Base-by-base conservation (phyloP, 1,139 yeast species). In the Kodamaea sp. region DNA sequence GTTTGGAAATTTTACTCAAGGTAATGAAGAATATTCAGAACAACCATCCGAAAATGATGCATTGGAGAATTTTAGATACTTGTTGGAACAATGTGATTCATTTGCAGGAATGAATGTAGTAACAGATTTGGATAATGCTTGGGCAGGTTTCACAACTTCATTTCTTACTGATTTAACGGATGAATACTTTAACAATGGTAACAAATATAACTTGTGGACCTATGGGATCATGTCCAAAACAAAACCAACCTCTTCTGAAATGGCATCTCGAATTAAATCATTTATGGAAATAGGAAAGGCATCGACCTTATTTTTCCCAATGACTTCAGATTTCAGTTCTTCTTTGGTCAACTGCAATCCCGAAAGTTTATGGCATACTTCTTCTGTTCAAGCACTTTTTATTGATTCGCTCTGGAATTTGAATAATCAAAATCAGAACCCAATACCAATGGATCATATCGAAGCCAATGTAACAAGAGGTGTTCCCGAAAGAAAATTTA, bases 91-190 rank as follows among this genome's bases (percentile, higher is more conserved):
- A 45, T 80, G 94, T 53, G 97, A 92, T 56, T 61, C 67, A 23
- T 57, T 89, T 25, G 78, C 75, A 40, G 97, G 97, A 1, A 46
- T 90, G 8, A 84, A 83, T 47, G 41, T 86, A 0, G 55, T 81
- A 2, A 74, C 84, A 0, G 95, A 88, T 37, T 49, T 82, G 5
- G 92, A 85, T 54, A 71, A 79, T 29, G 84, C 84, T 0, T 92
- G 97, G 97, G 83, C 90, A 32, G 96, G 96, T 0, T 82, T 85
- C 49, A 62, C 86, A 1, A 58, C 67, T 28, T 71, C 71, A 33
- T 50, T 81, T 47, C 45, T 89, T 26, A 55, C 66, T 9, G 73
- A 70, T 15, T 43, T 89, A 24, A 68, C 78, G 38, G 96, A 90
- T 57, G 95, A 88, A 46, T 81, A 79, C 49, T 67, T 78, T 41